phyloP scores from a whole-genome alignment of 164 flowering plant genomes.

The Macadamia tetraphylla region DNA sequence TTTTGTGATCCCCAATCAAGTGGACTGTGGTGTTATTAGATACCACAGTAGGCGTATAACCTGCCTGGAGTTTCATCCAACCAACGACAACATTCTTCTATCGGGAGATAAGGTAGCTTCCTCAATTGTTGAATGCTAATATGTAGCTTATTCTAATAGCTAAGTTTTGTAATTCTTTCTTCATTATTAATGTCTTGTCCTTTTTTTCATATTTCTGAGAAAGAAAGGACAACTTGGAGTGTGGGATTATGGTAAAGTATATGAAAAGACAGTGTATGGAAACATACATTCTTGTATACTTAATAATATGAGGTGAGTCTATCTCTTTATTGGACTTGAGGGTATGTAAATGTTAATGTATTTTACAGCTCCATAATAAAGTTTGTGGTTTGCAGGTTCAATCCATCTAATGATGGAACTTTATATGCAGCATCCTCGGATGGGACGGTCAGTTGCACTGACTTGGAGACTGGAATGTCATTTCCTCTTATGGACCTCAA shows the following conservation, averaged over 20 bases:
- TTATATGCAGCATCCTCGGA: constrained; percentile 86
- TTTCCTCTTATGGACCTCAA: constrained; percentile 66
- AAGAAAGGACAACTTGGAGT: constrained; percentile 99
- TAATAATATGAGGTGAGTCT: constrained; percentile 74
- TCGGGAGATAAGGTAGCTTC: constrained; percentile 89
- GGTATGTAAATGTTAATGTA: background rate
- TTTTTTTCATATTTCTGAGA: constrained; percentile 7
- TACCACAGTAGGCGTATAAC: constrained; percentile 91
- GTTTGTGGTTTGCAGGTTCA: constrained; percentile 46
- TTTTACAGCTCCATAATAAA: background rate
- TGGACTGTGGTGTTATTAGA: constrained; percentile 72
- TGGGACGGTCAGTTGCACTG: constrained; percentile 84
- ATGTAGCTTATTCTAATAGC: background rate
- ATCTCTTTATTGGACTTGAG: background rate
- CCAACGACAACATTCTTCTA: constrained; percentile 64
- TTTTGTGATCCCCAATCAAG: constrained; percentile 70
- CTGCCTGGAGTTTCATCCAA: constrained; percentile 93
- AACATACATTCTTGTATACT: constrained; percentile 72
- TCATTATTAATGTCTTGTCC: constrained; percentile 10
- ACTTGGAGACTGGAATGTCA: constrained; percentile 83
- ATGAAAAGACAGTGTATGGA: constrained; percentile 79
- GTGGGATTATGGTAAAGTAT: constrained; percentile 75
- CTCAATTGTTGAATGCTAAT: background rate
- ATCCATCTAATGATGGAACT: constrained; percentile 62
- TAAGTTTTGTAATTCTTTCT: constrained; percentile 1